Base-by-base conservation (phyloP, 352 stramenopile species). In the Globisporangium cystogenes region DNA sequence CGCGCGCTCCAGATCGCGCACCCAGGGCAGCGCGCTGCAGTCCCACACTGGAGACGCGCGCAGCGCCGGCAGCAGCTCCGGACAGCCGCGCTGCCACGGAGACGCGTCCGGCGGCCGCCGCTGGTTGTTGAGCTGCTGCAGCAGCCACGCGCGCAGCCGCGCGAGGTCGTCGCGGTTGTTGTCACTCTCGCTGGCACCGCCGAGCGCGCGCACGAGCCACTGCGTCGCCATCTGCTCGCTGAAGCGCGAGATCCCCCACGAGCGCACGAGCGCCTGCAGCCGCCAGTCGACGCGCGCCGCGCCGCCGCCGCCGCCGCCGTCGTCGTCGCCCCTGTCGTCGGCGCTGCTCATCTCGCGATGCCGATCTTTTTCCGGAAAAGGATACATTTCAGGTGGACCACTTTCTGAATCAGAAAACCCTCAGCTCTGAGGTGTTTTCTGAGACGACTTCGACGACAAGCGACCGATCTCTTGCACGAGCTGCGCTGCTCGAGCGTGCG, bases 41-140 rank as follows among this genome's bases (percentile, higher is more conserved):
- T 81, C 53, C 83, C 83, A 94, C 49, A 86, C 68, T 2, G 79
- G 66, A 7, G 42, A 54, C 8, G 73, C 58, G 12, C 55, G 48
- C 50, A 94, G 60, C 23, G 48, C 18, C 10, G 83, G 81, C 12
- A 92, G 61, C 18, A 91, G 18, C 27, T 90, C 67, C 0, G 82
- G 79, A 46, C 79, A 94, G 3, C 84, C 79, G 7, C 63, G 24
- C 54, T 95, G 82, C 78, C 80, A 93, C 1, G 43, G 24, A 0
- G 70, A 82, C 20, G 73, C 62, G 29, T 53, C 56, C 4, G 49
- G 26, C 0, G 60, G 59, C 1, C 54, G 41, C 4, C 61, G 67
- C 18, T 74, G 70, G 16, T 60, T 48, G 55, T 92, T 93, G 16
- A 95, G 55, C 53, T 90, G 74, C 65, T 79, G 53, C 23, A 92